These are phyloP conservation scores for Oryza nivara DNA, from an alignment of 176 grass and related monocot genomes.

Conservation along the genomic window DNA sequence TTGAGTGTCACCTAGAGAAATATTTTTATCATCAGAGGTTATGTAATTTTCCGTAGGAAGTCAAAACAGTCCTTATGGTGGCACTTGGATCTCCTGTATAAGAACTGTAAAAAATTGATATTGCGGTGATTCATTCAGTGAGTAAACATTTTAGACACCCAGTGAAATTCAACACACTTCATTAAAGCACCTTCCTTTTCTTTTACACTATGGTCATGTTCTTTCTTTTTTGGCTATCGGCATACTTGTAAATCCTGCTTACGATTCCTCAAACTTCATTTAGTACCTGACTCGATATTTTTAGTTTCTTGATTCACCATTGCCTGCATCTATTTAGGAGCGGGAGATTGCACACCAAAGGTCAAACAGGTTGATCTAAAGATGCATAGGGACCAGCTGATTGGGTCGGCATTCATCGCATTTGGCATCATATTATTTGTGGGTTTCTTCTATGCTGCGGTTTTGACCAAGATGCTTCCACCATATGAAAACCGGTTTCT, in stretches of 20 bases:
- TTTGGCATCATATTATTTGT: constrained; percentile 44
- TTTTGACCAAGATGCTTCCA: constrained; percentile 63
- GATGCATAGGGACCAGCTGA: constrained; percentile 22
- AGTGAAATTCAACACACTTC: background rate
- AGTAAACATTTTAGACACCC: background rate
- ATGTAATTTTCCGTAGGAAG: no score
- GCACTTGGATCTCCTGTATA: no score
- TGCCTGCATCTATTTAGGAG: background rate
- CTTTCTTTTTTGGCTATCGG: background rate
- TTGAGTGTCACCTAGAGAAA: no score
- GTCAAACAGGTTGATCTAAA: background rate
- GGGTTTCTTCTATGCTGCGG: constrained; percentile 44
- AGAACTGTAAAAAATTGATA: background rate
- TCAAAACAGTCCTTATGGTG: no score
- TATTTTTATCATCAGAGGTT: no score
- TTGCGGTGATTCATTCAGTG: background rate
- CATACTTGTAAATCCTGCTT: background rate
- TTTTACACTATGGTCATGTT: background rate
- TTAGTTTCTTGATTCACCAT: background rate
- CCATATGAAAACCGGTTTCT: constrained; percentile 47
- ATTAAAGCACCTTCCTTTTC: background rate
- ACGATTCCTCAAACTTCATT: background rate
- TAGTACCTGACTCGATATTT: background rate
- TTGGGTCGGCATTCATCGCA: constrained; percentile 15
- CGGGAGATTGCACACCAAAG: background rate